These are phyloP conservation scores for Dicorynia guianensis DNA, from an alignment of 306 rosid species.

Conservation along the genomic window DNA sequence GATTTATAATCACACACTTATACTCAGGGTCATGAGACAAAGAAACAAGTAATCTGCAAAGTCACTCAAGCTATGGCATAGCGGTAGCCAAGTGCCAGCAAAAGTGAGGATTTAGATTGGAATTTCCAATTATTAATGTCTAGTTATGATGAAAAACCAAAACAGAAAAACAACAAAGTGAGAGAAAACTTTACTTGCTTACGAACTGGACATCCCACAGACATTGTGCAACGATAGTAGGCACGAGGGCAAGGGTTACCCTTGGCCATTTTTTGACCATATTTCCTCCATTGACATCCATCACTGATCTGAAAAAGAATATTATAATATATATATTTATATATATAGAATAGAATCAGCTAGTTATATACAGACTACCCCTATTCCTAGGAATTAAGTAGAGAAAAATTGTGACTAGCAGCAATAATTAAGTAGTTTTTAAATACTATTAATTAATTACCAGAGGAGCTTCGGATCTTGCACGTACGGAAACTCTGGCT, in stretches of 20 bases:
- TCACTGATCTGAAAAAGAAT: constrained; percentile 54
- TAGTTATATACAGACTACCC: no score
- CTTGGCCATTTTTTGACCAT: constrained; percentile 79
- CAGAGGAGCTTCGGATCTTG: constrained; percentile 62
- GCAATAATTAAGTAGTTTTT: no score
- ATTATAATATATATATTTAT: no score
- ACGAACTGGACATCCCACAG: constrained; percentile 65
- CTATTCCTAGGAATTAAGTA: background rate
- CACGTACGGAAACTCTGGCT: constrained; percentile 63
- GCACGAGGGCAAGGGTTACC: constrained; percentile 83
- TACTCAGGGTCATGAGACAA: no score
- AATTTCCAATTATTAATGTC: no score
- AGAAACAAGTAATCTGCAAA: no score
- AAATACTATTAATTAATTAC: constrained; percentile 22
- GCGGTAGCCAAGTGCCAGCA: no score
- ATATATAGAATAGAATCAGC: no score
- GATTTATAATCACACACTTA: background rate
- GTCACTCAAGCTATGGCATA: no score
- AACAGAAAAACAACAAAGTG: background rate
- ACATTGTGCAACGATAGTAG: constrained; percentile 79
- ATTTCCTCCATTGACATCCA: constrained; percentile 85
- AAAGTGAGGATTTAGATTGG: no score
- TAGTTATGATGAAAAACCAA: no score
- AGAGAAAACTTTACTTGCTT: constrained; percentile 48
- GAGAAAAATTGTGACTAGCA: background rate